A percentile compares a stretch with the other conserved stretches of the same genome.
These are phyloP conservation scores for Arthrobotrys entomopaga DNA, from an alignment of 2,329 filamentous ascomycete genomes.

Conservation along the genomic window DNA sequence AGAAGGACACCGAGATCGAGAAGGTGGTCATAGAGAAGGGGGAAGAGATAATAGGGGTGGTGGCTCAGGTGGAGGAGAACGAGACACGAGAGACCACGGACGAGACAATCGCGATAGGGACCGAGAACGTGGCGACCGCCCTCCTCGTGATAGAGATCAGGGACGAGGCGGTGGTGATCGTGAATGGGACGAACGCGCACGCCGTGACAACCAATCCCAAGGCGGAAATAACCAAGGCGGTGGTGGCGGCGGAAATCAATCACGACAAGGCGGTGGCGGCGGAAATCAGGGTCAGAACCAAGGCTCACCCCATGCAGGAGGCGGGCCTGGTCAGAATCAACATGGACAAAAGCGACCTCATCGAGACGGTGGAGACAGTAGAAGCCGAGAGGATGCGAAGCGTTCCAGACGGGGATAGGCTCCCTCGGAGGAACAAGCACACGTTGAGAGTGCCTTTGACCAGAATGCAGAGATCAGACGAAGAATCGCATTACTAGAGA, in stretches of 20 bases:
- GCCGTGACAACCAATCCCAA: constrained; percentile 23
- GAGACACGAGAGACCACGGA: constrained; percentile 25
- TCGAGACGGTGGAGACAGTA: constrained; percentile 44
- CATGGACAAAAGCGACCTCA: constrained; percentile 52
- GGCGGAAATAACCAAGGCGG: constrained; percentile 44
- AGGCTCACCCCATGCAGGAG: constrained; percentile 17
- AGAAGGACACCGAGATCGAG: constrained; percentile 37
- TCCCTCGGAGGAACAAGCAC: constrained; percentile 14
- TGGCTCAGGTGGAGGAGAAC: constrained; percentile 20
- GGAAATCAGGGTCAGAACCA: constrained; percentile 13
- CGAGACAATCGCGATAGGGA: constrained; percentile 37
- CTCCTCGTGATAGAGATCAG: constrained; percentile 26
- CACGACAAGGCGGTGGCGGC: constrained; percentile 14
- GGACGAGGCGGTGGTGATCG: constrained; percentile 14
- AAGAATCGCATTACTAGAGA: constrained; percentile 20
- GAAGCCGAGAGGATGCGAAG: constrained; percentile 49
- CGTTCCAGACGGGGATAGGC: constrained; percentile 49
- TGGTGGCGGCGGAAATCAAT: constrained; percentile 33
- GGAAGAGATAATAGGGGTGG: constrained; percentile 23
- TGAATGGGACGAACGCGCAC: constrained; percentile 39
- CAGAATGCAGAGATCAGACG: constrained; percentile 13
- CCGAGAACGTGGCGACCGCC: constrained; percentile 38
- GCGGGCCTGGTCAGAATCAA: constrained; percentile 26
- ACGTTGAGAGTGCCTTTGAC: neutral
- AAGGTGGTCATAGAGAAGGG: constrained; percentile 35